phyloP scores from a whole-genome alignment of 1,284 basidiomycete genomes.

The Rhizoctonia solani region DNA sequence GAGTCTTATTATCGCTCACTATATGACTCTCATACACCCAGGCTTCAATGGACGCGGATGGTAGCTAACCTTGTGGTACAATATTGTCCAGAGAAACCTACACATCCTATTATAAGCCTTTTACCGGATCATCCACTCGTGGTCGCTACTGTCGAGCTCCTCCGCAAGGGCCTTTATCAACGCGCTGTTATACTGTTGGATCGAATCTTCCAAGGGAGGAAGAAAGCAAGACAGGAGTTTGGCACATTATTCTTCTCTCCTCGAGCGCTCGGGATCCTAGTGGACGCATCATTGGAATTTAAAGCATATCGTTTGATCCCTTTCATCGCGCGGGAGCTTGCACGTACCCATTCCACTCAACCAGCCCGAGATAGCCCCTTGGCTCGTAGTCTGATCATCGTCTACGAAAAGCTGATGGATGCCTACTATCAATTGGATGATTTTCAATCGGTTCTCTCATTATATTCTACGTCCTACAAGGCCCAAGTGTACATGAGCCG shows the following conservation, averaged over 20 bases:
- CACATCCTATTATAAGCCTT: not conserved
- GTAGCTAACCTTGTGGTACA: not conserved
- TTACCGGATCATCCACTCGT: conserved; percentile 25
- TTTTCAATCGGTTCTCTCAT: not conserved
- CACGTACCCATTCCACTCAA: conserved; percentile 27
- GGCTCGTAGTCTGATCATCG: not conserved
- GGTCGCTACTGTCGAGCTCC: not conserved
- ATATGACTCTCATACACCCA: not conserved
- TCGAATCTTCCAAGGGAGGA: conserved; percentile 8
- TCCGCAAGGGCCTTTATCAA: not conserved
- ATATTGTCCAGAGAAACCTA: conserved; percentile 12
- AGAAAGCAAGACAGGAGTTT: not conserved
- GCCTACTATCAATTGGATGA: conserved; percentile 13
- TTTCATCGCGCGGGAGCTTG: conserved; percentile 8
- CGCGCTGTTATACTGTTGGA: conserved; percentile 11
- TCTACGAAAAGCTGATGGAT: conserved; percentile 20
- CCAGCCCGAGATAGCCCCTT: not conserved
- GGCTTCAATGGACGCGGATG: not conserved
- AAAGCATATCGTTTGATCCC: not conserved
- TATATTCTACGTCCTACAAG: conserved; percentile 12
- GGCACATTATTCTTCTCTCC: conserved; percentile 23
- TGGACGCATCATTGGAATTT: not conserved
- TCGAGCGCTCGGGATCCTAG: conserved; percentile 7
- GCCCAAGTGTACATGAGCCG: not conserved
- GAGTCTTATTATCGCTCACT: too few relatives aligned